phyloP scores from a whole-genome alignment of 257 asterid genomes.

The Oldenlandia corymbosa region DNA sequence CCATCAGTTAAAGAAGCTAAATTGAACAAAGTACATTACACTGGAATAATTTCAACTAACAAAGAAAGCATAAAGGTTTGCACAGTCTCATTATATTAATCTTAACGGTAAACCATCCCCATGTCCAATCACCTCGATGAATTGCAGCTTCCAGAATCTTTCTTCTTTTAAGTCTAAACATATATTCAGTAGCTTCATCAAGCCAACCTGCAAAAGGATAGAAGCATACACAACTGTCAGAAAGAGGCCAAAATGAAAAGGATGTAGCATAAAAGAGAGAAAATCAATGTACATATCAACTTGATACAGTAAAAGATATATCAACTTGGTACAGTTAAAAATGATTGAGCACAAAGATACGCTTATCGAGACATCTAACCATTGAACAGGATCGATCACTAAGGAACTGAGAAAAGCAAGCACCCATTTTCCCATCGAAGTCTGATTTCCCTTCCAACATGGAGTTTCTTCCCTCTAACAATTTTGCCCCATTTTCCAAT shows the following conservation, averaged over 20 bases:
- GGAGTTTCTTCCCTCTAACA: slow-evolving; percentile 62
- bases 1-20: slow-evolving; percentile 3
- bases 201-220: slow-evolving; percentile 21
- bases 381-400: slow-evolving; percentile 16
- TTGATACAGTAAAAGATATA: background rate
- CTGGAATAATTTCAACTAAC: slow-evolving; percentile 5
- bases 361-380: slow-evolving; percentile 1
- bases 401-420: slow-evolving; percentile 66
- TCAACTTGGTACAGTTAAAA: background rate
- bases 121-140: slow-evolving; percentile 20
- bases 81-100: background rate
- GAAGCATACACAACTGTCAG: slow-evolving; percentile 14
- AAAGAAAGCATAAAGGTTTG: slow-evolving; percentile 1
- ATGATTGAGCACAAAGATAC: slow-evolving; percentile 13
- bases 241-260: slow-evolving; percentile 7
- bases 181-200: slow-evolving; percentile 16
- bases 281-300: slow-evolving; percentile 1
- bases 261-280: background rate
- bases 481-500: slow-evolving; percentile 87
- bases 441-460: slow-evolving; percentile 62
- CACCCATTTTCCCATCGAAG: slow-evolving; percentile 64
- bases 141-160: slow-evolving; percentile 20
- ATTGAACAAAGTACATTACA: slow-evolving; percentile 2
- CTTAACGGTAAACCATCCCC: slow-evolving; percentile 17
- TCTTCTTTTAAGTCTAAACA: slow-evolving; percentile 15